Percentiles rank a stretch among this genome's conserved stretches.
These are phyloP conservation scores for Aspergillus intermedius DNA, from an alignment of 2,329 filamentous ascomycete species.

Conservation along the genomic window DNA sequence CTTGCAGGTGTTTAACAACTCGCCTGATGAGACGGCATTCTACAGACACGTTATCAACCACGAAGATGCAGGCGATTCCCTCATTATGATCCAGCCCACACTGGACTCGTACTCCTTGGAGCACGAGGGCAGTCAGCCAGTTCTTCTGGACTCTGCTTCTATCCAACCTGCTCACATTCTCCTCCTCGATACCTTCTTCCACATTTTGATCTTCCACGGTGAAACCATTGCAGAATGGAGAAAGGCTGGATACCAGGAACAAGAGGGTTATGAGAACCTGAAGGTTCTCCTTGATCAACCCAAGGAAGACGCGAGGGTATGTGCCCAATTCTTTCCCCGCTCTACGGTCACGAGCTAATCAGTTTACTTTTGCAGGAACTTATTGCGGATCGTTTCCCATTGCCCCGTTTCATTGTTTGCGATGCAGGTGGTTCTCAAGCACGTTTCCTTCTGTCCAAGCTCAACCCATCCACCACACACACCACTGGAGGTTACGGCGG, in stretches of 20 bases:
- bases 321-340: constrained; percentile 24
- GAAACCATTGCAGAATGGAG: constrained; percentile 98
- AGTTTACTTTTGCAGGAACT: constrained; percentile 58
- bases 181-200: constrained; percentile 96
- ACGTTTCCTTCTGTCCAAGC: constrained; percentile 90
- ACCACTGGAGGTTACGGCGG: constrained; percentile 89
- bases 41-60: constrained; percentile 95
- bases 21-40: constrained; percentile 97
- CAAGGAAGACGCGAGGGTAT: constrained; percentile 90
- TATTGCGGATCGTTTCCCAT: constrained; percentile 94
- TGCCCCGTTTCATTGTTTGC: constrained; percentile 96
- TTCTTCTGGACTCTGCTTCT: constrained; percentile 91
- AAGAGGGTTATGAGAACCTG: constrained; percentile 98
- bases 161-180: constrained; percentile 93
- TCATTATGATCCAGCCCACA: constrained; percentile 98
- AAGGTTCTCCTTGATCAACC: constrained; percentile 78
- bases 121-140: constrained; percentile 83
- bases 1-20: constrained; percentile 98
- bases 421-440: constrained; percentile 98
- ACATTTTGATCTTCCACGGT: constrained; percentile 98
- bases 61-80: constrained; percentile 91
- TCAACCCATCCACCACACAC: constrained; percentile 96
- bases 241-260: constrained; percentile 95
- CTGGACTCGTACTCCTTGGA: constrained; percentile 96
- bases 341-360: constrained; percentile 4